Evolutionary conservation across 2,329 filamentous ascomycete species (phyloP).

Genomic region (Exophiala sp.): DNA sequence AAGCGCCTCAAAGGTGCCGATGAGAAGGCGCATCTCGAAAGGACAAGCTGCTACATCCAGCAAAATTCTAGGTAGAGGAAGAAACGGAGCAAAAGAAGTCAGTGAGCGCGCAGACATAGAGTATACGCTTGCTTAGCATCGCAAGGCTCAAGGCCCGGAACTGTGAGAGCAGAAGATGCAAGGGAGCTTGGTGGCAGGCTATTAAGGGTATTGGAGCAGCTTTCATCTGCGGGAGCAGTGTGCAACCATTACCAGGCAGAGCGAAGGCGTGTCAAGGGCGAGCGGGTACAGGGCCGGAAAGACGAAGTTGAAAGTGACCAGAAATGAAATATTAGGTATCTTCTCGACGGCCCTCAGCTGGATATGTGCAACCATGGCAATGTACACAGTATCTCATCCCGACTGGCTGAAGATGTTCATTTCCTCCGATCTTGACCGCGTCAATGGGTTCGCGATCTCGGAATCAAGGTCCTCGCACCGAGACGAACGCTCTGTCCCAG

Average conservation of each 20-base stretch:
- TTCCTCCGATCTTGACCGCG: too few species aligned
- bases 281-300: conserved; percentile 28
- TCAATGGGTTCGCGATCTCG: too few species aligned
- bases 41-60: conserved; percentile 57
- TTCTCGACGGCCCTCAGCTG: too few species aligned
- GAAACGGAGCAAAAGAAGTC: conserved; percentile 53
- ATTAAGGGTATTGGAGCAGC: conserved; percentile 9
- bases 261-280: conserved; percentile 12
- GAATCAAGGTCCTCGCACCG: too few species aligned
- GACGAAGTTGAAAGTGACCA: too few species aligned
- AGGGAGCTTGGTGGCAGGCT: conserved; percentile 8
- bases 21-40: conserved; percentile 50
- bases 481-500: too few species aligned
- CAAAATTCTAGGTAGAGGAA: conserved; percentile 46
- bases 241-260: neutral
- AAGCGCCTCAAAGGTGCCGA: conserved; percentile 55
- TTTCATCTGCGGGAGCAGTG: conserved; percentile 4
- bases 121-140: conserved; percentile 41
- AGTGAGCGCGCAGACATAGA: conserved; percentile 55
- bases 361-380: too few species aligned
- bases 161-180: conserved; percentile 7
- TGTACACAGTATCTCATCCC: too few species aligned
- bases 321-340: too few species aligned
- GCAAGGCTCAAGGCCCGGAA: conserved; percentile 12
- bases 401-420: too few species aligned